A percentile compares a stretch with the other conserved stretches of the same genome.
Conservation (phyloP, 805 yeast species). For the Kodamaea jinghongensis region DNA sequence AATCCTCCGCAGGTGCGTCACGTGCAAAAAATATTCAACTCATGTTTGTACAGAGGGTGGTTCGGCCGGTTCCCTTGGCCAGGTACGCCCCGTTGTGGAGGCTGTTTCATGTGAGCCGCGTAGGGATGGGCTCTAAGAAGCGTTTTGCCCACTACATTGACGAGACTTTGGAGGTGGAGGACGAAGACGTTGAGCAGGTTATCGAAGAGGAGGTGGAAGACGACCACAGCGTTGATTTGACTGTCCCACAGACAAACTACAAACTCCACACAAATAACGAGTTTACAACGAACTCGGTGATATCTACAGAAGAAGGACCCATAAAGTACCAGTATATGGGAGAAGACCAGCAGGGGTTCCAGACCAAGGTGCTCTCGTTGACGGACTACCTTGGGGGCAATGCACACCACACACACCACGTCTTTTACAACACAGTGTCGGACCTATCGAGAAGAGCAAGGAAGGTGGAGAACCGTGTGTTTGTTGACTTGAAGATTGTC, state of each 20-base stretch:
- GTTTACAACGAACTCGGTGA: background rate
- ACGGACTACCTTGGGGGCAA: slow-evolving; percentile 42
- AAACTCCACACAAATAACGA: background rate
- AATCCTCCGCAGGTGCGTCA: too few species aligned
- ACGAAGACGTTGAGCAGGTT: background rate
- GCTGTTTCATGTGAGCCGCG: background rate
- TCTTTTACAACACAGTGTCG: slow-evolving; percentile 31
- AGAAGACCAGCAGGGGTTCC: background rate
- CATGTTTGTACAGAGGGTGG: too few species aligned
- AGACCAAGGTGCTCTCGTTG: slow-evolving; percentile 18
- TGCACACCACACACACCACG: slow-evolving; percentile 38
- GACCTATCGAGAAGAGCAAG: slow-evolving; percentile 27
- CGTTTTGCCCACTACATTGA: slow-evolving; percentile 8
- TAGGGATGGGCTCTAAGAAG: slow-evolving; percentile 2
- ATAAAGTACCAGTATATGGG: background rate
- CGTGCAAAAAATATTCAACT: too few species aligned
- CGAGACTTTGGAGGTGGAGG: background rate
- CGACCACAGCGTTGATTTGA: background rate
- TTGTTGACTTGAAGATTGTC: slow-evolving; percentile 64
- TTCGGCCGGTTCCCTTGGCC: too few species aligned
- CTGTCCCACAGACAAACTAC: slow-evolving; percentile 4
- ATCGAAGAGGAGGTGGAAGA: background rate
- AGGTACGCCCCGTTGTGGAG: too few species aligned
- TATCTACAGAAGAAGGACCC: background rate
- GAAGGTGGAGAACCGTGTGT: slow-evolving; percentile 36